Percentiles rank a stretch among this genome's conserved stretches.
These are phyloP conservation scores for Cornus suecica DNA, from an alignment of 148 eudicot genomes.

Conservation along the genomic window DNA sequence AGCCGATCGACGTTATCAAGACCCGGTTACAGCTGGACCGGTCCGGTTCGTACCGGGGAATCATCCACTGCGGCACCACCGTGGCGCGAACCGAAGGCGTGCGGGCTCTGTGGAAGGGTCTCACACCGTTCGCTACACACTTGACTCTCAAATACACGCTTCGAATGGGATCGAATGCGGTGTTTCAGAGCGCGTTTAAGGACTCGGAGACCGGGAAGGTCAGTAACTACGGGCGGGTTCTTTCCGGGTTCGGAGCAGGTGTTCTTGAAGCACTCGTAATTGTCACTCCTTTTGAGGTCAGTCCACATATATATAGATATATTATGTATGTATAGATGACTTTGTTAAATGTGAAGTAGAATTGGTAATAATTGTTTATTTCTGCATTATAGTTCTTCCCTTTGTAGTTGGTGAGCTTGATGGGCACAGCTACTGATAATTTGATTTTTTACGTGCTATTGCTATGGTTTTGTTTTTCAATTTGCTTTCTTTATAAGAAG, in stretches of 20 bases:
- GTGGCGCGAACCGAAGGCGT: constrained; percentile 60
- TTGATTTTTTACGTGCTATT: not conserved
- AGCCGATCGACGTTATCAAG: constrained; percentile 88
- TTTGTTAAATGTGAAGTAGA: not conserved
- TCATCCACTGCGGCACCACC: constrained; percentile 65
- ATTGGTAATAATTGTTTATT: not conserved
- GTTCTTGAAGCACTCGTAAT: constrained; percentile 89
- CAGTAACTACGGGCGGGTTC: constrained; percentile 43
- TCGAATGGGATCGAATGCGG: constrained; percentile 87
- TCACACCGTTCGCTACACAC: constrained; percentile 86
- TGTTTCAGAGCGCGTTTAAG: constrained; percentile 67
- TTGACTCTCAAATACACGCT: constrained; percentile 78
- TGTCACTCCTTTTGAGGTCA: constrained; percentile 94
- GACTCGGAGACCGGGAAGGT: constrained; percentile 59
- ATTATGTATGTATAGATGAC: too few species aligned
- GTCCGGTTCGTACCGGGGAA: constrained; percentile 64
- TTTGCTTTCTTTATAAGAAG: not conserved
- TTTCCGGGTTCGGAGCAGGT: constrained; percentile 87
- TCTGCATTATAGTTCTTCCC: not conserved
- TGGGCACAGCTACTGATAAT: not conserved
- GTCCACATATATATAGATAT: not conserved
- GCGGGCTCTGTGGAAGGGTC: constrained; percentile 87
- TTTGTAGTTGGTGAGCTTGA: not conserved
- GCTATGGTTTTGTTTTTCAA: not conserved
- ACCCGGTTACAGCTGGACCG: constrained; percentile 78